Percentiles rank a stretch among this genome's conserved stretches.
Evolutionary conservation across 805 yeast genomes (phyloP).

Genomic region (Helenozyma baotianmanensis): DNA sequence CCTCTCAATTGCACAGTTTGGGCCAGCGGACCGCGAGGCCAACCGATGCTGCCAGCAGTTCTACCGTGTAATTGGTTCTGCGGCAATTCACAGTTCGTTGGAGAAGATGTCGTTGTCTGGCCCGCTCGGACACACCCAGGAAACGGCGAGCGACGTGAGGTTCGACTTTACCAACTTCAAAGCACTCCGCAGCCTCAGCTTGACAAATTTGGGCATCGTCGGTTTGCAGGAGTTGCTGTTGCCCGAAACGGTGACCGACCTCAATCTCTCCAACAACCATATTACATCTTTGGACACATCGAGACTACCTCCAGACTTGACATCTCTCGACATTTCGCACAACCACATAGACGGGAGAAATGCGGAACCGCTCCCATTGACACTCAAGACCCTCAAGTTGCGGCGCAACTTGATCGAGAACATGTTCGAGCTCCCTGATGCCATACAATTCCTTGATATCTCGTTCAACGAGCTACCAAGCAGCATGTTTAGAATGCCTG

Average conservation of each 20-base stretch:
- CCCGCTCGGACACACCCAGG: too few species aligned
- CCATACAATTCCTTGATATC: slow-evolving; percentile 4
- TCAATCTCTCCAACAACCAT: slow-evolving; percentile 2
- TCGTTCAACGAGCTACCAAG: slow-evolving; percentile 5
- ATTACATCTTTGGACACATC: slow-evolving; percentile 1
- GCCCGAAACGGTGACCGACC: slow-evolving; percentile 3
- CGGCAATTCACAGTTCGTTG: too few species aligned
- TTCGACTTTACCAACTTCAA: too few species aligned
- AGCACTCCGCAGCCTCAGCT: too few species aligned
- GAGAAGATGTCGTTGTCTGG: too few species aligned
- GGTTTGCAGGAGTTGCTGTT: not conserved
- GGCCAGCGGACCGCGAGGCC: too few species aligned
- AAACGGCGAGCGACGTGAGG: too few species aligned
- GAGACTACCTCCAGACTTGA: slow-evolving; percentile 1
- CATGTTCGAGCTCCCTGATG: slow-evolving; percentile 2
- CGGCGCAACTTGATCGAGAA: slow-evolving; percentile 3
- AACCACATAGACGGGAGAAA: slow-evolving; percentile 3
- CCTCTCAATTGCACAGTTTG: slow-evolving; percentile 1
- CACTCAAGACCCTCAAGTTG: slow-evolving; percentile 3
- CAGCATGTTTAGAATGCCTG: slow-evolving; percentile 1
- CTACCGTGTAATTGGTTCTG: too few species aligned
- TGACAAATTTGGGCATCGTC: too few species aligned
- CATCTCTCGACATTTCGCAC: slow-evolving; percentile 4
- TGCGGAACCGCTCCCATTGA: slow-evolving; percentile 1
- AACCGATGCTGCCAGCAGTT: too few species aligned